phyloP scores from a whole-genome alignment of 169 alveolate species.

The Blepharisma undulans region DNA sequence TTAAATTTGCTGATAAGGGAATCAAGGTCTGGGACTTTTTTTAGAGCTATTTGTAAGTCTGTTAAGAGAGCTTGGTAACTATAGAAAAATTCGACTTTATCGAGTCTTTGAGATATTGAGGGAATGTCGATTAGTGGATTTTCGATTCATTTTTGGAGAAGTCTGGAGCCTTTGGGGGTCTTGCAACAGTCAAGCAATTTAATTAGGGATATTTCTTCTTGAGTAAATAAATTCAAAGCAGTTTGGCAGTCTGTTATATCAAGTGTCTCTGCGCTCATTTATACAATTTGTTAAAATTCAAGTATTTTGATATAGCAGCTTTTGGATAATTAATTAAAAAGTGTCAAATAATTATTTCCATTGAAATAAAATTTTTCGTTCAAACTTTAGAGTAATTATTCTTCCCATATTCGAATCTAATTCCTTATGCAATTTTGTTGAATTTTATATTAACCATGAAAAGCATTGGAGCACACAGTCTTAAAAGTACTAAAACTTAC shows the following conservation, averaged over 20 bases:
- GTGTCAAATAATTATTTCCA: too few relatives aligned
- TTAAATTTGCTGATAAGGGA: background rate
- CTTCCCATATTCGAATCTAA: too few relatives aligned
- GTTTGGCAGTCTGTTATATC: background rate
- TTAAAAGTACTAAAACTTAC: too few relatives aligned
- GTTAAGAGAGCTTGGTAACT: slow-evolving; percentile 43
- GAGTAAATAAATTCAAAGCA: background rate
- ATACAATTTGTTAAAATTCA: too few relatives aligned
- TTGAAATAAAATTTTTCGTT: too few relatives aligned
- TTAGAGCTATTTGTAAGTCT: slow-evolving; percentile 64
- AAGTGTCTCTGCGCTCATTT: background rate
- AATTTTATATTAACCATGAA: too few relatives aligned
- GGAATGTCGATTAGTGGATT: slow-evolving; percentile 92
- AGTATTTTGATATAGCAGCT: too few relatives aligned
- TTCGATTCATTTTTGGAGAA: slow-evolving; percentile 93
- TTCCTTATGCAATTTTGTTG: too few relatives aligned
- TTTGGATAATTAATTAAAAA: too few relatives aligned
- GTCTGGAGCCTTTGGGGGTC: slow-evolving; percentile 92
- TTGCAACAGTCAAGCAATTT: slow-evolving; percentile 91
- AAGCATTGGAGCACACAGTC: too few relatives aligned
- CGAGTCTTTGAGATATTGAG: slow-evolving; percentile 90
- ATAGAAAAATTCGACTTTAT: slow-evolving; percentile 92
- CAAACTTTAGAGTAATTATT: too few relatives aligned
- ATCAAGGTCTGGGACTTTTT: slow-evolving; percentile 85
- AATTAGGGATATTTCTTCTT: slow-evolving; percentile 54